Evolutionary conservation across 2,329 filamentous ascomycete genomes (phyloP).

Genomic region (Rutstroemia sp.): DNA sequence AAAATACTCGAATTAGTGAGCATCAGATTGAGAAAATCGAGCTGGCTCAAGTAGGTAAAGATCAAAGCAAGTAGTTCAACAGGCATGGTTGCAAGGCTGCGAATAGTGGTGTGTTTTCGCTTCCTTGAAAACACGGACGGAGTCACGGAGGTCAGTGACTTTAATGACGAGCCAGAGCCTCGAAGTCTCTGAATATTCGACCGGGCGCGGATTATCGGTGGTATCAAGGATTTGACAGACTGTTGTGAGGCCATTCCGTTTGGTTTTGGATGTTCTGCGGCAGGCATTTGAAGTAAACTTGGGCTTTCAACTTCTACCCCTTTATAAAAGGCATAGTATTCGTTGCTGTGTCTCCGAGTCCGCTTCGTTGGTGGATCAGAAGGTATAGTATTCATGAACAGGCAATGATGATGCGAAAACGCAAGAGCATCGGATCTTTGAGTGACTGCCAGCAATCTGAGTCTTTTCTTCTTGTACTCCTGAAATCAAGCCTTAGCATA

Average conservation of each 20-base stretch:
- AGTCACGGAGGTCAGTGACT: background rate
- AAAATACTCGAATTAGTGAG: slow-evolving; percentile 13
- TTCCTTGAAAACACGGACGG: background rate
- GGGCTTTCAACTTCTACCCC: background rate
- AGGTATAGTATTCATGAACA: background rate
- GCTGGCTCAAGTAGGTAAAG: slow-evolving; percentile 14
- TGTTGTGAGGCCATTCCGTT: background rate
- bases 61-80: slow-evolving; percentile 17
- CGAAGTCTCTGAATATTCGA: background rate
- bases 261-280: background rate
- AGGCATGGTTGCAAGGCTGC: slow-evolving; percentile 15
- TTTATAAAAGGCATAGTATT: background rate
- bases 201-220: background rate
- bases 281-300: background rate
- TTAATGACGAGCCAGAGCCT: background rate
- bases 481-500: background rate
- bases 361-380: background rate
- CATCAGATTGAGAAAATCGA: slow-evolving; percentile 13
- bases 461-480: slow-evolving; percentile 1
- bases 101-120: background rate
- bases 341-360: background rate
- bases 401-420: background rate
- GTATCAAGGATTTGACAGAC: background rate
- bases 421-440: slow-evolving; percentile 1
- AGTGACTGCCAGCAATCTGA: background rate